Percentiles rank a stretch among this genome's conserved stretches.
These are phyloP conservation scores for Dactylis glomerata DNA, from an alignment of 176 grass and related monocot genomes.

Conservation along the genomic window DNA sequence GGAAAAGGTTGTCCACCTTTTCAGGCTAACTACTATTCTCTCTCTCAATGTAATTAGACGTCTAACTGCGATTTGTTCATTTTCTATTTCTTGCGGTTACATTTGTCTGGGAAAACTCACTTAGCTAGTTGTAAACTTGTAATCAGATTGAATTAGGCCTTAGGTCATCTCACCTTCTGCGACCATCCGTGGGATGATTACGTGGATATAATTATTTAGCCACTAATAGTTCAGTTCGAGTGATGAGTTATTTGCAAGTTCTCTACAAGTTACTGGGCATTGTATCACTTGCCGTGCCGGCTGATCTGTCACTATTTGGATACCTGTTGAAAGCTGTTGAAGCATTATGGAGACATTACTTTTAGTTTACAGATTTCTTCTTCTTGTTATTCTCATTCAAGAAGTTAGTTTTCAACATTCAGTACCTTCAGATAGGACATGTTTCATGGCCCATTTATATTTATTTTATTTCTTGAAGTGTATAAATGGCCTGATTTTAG, in stretches of 20 bases:
- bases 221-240: neutral
- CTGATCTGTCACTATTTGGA: neutral
- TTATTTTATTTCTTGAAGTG: neutral
- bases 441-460: neutral
- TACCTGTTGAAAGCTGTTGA: neutral
- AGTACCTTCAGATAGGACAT: neutral
- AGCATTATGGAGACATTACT: neutral
- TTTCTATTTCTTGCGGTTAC: neutral
- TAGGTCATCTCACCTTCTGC: neutral
- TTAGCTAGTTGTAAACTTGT: slow-evolving; percentile 1
- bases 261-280: neutral
- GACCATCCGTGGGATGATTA: neutral
- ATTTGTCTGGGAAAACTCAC: neutral
- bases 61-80: neutral
- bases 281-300: neutral
- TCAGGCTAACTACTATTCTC: slow-evolving; percentile 7
- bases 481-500: neutral
- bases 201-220: neutral
- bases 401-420: neutral
- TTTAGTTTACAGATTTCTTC: neutral
- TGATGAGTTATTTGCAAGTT: neutral
- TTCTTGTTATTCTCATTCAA: neutral
- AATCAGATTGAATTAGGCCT: slow-evolving; percentile 15
- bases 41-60: slow-evolving; percentile 23
- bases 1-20: slow-evolving; percentile 54